Evolutionary conservation across 768 basidiomycete species (phyloP), one percentile per base, ranked within the genome.

Genomic region (Lentinula lateritia): DNA sequence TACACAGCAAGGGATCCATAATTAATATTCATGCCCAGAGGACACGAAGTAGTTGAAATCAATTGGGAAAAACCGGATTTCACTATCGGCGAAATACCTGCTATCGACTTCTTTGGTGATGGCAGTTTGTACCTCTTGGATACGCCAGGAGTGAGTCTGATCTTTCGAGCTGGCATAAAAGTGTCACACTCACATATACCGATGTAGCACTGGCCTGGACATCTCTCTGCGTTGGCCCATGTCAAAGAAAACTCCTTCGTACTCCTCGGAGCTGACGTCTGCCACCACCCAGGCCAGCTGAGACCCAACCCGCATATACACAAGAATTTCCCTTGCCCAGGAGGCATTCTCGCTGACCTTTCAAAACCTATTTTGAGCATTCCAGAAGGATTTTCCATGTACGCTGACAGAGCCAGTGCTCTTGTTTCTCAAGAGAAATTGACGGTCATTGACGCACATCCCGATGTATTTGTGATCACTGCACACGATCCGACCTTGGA

Each of bases 41-140:
- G 66, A n/a, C 66, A 62, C 3, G 62, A 61, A 43, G 58, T 68
- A 42, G 60, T 62, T 15, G 54, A 50, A 15, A 3, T 69, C 36
- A 38, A 48, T 12, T 67, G 64, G 56, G 60, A 58, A 5, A 42
- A 63, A 23, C 36, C 48, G 6, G 38, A 63, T 28, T 57, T 70
- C 36, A 52, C 63, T 18, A 60, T 70, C 41, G 65, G 66, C 3
- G 69, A 61, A 1, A 56, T 66, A 60, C 58, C 52, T 28, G 65
- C 67, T 0, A 42, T 62, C 43, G 67, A 70, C 38, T 70, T 59
- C 56, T 70, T 70, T 32, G 66, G 65, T 5, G 69, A 70, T 38
- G 69, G 67, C 1, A 70, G 69, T 43, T 61, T 70, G 43, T 70
- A 68, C 46, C 16, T 70, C 7, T 61, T 70, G n/a, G 61, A 67